Percentiles rank a stretch among this genome's conserved stretches.
phyloP scores from a whole-genome alignment of 2,329 filamentous ascomycete genomes.

The Aspergillus sclerotialis region DNA sequence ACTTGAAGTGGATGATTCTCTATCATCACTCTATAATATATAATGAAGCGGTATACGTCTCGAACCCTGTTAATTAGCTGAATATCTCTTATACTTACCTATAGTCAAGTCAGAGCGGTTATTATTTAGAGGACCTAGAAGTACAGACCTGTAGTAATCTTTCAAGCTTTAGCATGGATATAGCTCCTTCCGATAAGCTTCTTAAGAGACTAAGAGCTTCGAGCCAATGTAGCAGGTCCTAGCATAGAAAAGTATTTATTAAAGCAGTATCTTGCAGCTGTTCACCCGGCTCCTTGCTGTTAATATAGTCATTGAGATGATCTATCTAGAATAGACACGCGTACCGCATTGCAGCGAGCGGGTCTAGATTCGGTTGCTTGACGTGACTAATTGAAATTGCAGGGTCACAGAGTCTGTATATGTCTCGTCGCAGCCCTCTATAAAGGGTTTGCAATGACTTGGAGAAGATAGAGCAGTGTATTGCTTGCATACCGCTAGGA shows the following conservation, averaged over 20 bases:
- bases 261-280: slow-evolving; percentile 9
- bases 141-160: slow-evolving; percentile 7
- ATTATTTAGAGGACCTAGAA: background rate
- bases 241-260: slow-evolving; percentile 13
- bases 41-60: slow-evolving; percentile 21
- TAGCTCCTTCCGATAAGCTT: slow-evolving; percentile 9
- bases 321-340: slow-evolving; percentile 29
- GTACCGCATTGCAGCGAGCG: slow-evolving; percentile 22
- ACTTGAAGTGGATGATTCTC: slow-evolving; percentile 18
- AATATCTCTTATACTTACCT: background rate
- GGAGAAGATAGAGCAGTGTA: slow-evolving; percentile 27
- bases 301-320: slow-evolving; percentile 19
- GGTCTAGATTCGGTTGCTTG: slow-evolving; percentile 13
- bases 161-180: slow-evolving; percentile 13
- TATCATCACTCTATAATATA: slow-evolving; percentile 16
- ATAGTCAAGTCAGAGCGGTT: background rate
- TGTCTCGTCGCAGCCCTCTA: slow-evolving; percentile 25
- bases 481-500: background rate
- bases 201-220: slow-evolving; percentile 19
- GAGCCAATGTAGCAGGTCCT: slow-evolving; percentile 20
- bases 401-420: slow-evolving; percentile 23
- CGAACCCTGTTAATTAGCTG: slow-evolving; percentile 6
- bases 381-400: slow-evolving; percentile 12
- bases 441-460: slow-evolving; percentile 27
- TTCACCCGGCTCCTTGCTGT: background rate